Base-by-base conservation (phyloP, 2,329 filamentous ascomycete genomes). In the Aspergillus eucalypticola region DNA sequence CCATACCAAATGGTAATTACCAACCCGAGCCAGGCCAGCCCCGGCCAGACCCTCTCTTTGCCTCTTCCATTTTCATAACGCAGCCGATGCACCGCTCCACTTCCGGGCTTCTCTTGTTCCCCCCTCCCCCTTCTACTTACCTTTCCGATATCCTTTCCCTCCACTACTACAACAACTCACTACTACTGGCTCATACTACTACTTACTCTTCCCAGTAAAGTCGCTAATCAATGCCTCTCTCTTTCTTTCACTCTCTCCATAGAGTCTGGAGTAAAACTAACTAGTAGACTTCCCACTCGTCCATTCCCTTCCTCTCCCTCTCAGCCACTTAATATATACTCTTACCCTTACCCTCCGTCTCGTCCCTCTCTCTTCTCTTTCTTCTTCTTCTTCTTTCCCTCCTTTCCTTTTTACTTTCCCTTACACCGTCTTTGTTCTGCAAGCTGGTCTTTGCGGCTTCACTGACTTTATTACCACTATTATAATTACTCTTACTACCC, bases 371-470 rank as follows among this genome's bases (percentile, higher is more conserved):
- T 54, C n/a, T n/a, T 27, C 49, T 25, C 15, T 21, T 17, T 29
- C 32, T 50, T 10, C 25, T 50, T 11, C 10, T 50, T 11, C 10
- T 17, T 21, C 54, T 35, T 27, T 38, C 46, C 39, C 3, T 50
- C 41, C 38, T 44, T 25, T 17, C 17, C 55, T 17, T 50, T 25
- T 25, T 21, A n/a, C 42, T 46, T 48, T 11, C 15, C 53, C 41
- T 39, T 53, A 51, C 58, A 46, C 56, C 41, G 51, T 61, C 58
- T 58, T 58, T 59, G 48, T 53, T 60, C 64, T 68, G 66, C 65
- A 64, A 66, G 66, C 65, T 67, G 63, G 64, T 58, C 65, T 68
- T 65, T 61, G 67, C 66, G 66, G 66, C 59, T 50, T 56, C 51
- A 57, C 13, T 35, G 41, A 44, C 53, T 29, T 5, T 13, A 35